Base-by-base conservation (phyloP, 495 filamentous ascomycete species). In the Daldinia vernicosa region DNA sequence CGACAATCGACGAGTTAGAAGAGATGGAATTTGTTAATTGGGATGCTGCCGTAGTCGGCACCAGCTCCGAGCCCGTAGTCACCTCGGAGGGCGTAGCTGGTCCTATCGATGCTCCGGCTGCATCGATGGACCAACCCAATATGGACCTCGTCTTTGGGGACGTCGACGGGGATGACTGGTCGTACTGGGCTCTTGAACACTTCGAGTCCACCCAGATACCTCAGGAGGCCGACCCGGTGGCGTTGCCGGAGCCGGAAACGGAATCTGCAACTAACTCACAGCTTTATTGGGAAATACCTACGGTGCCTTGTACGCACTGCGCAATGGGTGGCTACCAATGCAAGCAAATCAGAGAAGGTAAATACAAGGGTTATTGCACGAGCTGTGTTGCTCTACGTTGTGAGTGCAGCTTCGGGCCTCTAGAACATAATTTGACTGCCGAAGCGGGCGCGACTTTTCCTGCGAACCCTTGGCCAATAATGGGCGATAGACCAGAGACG, bases 331-430 rank as follows among this genome's bases (percentile, higher is more conserved):
- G 88, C 24, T 87, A 94, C 61, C 85, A 93, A 67, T 96, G 92
- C 83, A 93, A 93, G 78, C 81, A 89, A 54, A 88, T 91, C 43
- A 85, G 85, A 37, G 85, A 91, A 75, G 90, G 90, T 80, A 84
- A 85, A 60, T 86, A 90, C 76, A 86, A 87, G 70, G 86, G 85
- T 60, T 87, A 86, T 27, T 96, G 93, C 79, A 93, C 91, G 3
- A 89, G 90, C 68, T 96, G 93, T 75, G 89, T 91, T 69, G 91
- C 91, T 24, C 83, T 95, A 17, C 91, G 88, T 47, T 86, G 90
- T 50, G 84, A 86, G 63, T 94, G 92, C 82, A 93, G 90, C 78
- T 90, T 93, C 59, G 83, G 80, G 3, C 78, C 61, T 24, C 67
- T 55, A 30, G 76, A 74, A 39, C 72, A 75, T 59, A 78, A 76